phyloP scores from a whole-genome alignment of 140 eudicot species.

The Bidens hawaiensis region DNA sequence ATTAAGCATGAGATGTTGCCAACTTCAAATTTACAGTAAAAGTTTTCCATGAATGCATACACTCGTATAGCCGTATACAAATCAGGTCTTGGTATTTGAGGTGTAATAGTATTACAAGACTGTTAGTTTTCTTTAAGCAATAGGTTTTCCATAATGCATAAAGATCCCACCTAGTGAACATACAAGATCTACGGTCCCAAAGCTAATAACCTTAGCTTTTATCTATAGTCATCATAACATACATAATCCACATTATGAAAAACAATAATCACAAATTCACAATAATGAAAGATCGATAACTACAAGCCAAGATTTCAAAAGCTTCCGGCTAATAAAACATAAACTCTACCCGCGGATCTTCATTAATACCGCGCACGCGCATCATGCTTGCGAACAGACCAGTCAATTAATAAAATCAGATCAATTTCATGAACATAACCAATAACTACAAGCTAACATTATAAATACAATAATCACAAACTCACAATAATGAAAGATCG shows the following conservation, averaged over 20 bases:
- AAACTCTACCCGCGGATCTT: constrained; percentile 2
- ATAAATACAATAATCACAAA: neutral
- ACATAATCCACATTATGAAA: neutral
- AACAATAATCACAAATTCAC: neutral
- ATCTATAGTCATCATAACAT: constrained; percentile 16
- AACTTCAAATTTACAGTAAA: neutral
- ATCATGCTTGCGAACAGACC: neutral
- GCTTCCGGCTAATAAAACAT: neutral
- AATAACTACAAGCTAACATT: neutral
- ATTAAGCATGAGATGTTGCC: neutral
- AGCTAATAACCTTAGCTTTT: constrained; percentile 11
- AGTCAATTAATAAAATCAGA: neutral
- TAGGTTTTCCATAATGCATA: too few species aligned
- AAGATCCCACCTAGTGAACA: neutral
- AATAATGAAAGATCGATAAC: neutral
- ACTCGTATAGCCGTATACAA: neutral
- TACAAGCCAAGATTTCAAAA: neutral
- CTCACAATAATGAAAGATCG: too few species aligned
- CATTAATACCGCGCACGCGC: neutral
- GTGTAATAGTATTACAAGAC: neutral
- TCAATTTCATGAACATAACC: too few species aligned
- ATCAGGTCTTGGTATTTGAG: neutral
- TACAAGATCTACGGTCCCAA: constrained; percentile 26
- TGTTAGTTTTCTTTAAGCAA: too few species aligned
- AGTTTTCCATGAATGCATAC: neutral